Conservation (phyloP, 257 asterid species). For the Paulownia fortunei region DNA sequence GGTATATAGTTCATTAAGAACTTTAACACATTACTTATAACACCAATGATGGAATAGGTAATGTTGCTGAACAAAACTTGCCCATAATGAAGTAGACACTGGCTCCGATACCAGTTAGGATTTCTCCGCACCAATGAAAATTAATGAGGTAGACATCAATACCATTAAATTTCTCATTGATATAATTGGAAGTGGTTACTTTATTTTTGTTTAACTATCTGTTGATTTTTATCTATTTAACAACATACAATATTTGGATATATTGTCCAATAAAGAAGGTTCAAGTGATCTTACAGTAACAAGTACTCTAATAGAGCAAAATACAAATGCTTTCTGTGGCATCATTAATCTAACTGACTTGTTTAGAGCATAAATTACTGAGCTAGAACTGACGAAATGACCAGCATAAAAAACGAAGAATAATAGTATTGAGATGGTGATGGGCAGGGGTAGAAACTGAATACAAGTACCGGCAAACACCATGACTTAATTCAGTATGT, state of each 20-base stretch:
- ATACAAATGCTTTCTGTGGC: neutral
- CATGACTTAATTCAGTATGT: neutral
- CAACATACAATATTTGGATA: no score
- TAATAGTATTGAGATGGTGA: neutral
- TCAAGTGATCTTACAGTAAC: no score
- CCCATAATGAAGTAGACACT: neutral
- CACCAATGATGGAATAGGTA: neutral
- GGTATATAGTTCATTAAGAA: neutral
- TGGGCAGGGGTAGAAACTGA: neutral
- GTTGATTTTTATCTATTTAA: no score
- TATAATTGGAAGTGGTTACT: neutral
- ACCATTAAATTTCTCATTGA: neutral
- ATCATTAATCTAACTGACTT: neutral
- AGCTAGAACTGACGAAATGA: neutral
- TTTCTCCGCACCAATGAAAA: neutral
- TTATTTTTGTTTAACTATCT: no score
- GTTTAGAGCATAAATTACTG: constrained; percentile 11
- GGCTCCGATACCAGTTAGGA: neutral
- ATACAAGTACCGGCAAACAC: constrained; percentile 11
- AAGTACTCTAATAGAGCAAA: neutral
- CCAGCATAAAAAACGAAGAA: neutral
- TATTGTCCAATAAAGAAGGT: no score
- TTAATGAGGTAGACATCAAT: neutral
- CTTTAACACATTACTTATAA: constrained; percentile 2
- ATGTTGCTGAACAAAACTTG: neutral